These are phyloP conservation scores for Tetraselmis chui DNA, from an alignment of 139 green algal species.

Conservation along the genomic window DNA sequence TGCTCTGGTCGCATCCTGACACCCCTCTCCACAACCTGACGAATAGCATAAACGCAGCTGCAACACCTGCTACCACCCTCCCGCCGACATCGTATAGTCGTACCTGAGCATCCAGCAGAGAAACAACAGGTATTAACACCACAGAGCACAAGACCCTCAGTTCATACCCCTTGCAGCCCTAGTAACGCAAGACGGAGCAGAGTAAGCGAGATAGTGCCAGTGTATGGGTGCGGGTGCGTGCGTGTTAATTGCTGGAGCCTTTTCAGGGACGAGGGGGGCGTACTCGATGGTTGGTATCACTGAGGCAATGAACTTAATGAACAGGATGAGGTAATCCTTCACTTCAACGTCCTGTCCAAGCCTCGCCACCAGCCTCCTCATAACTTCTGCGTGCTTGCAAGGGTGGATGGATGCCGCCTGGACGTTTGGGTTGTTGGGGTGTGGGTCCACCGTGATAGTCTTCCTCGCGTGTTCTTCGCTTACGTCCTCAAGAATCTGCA, in stretches of 20 bases:
- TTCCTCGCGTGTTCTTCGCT: conserved; percentile 74
- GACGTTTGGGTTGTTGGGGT: conserved; percentile 59
- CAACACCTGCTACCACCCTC: no score
- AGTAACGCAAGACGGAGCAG: no score
- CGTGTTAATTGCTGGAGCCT: no score
- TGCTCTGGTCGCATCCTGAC: no score
- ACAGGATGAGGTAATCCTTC: conserved; percentile 78
- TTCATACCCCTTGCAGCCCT: no score
- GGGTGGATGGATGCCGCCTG: conserved; percentile 79
- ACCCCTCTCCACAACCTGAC: no score
- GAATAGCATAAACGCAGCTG: no score
- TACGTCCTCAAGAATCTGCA: conserved; percentile 79
- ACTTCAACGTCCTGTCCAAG: conserved; percentile 7
- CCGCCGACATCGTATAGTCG: conserved; percentile 74
- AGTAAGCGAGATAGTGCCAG: no score
- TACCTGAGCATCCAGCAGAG: no score
- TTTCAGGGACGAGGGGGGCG: neutral
- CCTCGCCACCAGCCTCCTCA: conserved; percentile 22
- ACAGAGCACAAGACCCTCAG: no score
- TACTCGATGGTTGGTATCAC: conserved; percentile 89
- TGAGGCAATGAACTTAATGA: conserved; percentile 92
- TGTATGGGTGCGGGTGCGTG: no score
- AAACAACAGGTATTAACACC: no score
- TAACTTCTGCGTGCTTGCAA: conserved; percentile 55
- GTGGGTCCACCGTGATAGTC: conserved; percentile 81